phyloP scores from a whole-genome alignment of 108 stramenopile species.

The Mediolabrus comicus region DNA sequence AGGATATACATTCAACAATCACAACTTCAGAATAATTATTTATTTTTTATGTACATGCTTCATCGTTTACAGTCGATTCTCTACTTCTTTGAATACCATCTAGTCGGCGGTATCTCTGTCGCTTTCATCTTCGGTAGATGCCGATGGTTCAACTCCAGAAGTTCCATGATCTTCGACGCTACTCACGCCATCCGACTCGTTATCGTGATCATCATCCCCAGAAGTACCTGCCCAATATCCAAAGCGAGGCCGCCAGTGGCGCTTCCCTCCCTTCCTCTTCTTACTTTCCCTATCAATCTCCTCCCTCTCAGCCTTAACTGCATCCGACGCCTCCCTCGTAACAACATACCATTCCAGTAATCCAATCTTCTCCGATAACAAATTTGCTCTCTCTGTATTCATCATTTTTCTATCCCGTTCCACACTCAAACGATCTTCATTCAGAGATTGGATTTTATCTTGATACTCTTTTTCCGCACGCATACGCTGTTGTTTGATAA shows the following conservation, averaged over 20 bases:
- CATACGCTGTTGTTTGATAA: slow-evolving; percentile 17
- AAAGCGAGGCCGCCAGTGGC: not conserved
- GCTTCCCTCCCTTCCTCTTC: not conserved
- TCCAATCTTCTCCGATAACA: slow-evolving; percentile 29
- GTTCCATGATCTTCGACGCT: too few species aligned
- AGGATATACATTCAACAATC: not conserved
- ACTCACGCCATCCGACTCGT: too few species aligned
- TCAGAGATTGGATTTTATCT: slow-evolving; percentile 31
- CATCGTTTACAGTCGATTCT: too few species aligned
- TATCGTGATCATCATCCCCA: not conserved
- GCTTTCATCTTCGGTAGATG: too few species aligned
- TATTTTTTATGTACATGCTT: too few species aligned
- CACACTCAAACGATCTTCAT: slow-evolving; percentile 23
- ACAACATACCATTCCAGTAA: slow-evolving; percentile 36
- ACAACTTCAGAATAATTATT: too few species aligned
- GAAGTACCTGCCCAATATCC: not conserved
- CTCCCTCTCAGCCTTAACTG: not conserved
- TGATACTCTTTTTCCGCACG: slow-evolving; percentile 17
- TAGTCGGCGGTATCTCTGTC: too few species aligned
- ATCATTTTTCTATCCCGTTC: slow-evolving; percentile 20
- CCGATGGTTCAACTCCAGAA: too few species aligned
- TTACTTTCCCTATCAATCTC: slow-evolving; percentile 3
- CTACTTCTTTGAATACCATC: too few species aligned
- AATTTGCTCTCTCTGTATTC: slow-evolving; percentile 24
- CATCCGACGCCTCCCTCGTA: slow-evolving; percentile 6